These are phyloP conservation scores for Morella rubra DNA, from an alignment of 306 rosid species.

Conservation along the genomic window DNA sequence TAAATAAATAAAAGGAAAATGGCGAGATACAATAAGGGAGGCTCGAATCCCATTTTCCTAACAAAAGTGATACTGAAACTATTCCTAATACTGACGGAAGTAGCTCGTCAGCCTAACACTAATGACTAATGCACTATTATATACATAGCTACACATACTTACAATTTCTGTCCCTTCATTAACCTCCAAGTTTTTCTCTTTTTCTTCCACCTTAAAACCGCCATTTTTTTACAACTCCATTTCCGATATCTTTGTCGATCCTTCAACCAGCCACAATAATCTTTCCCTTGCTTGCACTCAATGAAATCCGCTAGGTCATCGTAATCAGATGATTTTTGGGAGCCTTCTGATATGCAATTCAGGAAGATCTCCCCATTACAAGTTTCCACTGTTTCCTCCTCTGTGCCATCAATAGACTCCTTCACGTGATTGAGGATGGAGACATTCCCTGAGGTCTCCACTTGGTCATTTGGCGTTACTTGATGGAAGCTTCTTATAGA, in stretches of 20 bases:
- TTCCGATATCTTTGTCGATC: conserved; percentile 35
- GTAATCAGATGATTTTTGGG: conserved; percentile 31
- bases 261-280: conserved; percentile 64
- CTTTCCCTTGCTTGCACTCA: conserved; percentile 52
- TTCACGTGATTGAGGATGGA: conserved; percentile 5
- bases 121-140: not conserved
- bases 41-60: not conserved
- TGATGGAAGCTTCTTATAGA: conserved; percentile 10
- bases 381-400: conserved; percentile 46
- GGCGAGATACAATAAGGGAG: not conserved
- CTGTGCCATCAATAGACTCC: conserved; percentile 21
- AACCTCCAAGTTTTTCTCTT: conserved; percentile 43
- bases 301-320: conserved; percentile 65
- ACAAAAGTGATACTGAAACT: not conserved
- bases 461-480: conserved; percentile 12
- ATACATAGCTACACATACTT: conserved; percentile 1
- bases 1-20: not conserved
- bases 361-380: conserved; percentile 55
- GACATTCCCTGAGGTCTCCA: conserved; percentile 20
- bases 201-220: conserved; percentile 44
- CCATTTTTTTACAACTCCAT: conserved; percentile 40
- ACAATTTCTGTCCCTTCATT: conserved; percentile 20
- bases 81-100: not conserved
- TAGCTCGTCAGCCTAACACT: not conserved
- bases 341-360: conserved; percentile 36